Percentiles rank a stretch among this genome's conserved stretches.
phyloP scores from a whole-genome alignment of 805 yeast genomes.

The Barnettozyma wickerhamii region DNA sequence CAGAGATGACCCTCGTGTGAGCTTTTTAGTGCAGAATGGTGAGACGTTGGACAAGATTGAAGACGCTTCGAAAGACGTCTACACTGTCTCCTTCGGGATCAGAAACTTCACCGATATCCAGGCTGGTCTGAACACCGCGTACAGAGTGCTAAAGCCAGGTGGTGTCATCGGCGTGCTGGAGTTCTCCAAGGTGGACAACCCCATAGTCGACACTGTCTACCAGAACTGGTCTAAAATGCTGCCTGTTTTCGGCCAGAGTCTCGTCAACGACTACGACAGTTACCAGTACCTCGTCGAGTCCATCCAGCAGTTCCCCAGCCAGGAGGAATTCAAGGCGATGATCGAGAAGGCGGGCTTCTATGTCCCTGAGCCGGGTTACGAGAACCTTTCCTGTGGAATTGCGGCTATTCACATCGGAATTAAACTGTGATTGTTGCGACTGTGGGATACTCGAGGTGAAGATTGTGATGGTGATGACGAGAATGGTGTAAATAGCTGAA shows the following conservation, averaged over 20 bases:
- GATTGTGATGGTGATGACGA: not conserved
- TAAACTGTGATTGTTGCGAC: slow-evolving; percentile 73
- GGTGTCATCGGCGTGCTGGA: slow-evolving; percentile 97
- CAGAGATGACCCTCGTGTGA: slow-evolving; percentile 50
- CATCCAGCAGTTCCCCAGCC: slow-evolving; percentile 86
- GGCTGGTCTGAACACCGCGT: slow-evolving; percentile 91
- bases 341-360: slow-evolving; percentile 93
- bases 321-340: slow-evolving; percentile 87
- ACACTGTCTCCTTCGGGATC: slow-evolving; percentile 96
- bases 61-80: slow-evolving; percentile 87
- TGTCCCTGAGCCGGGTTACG: slow-evolving; percentile 88
- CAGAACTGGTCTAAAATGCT: slow-evolving; percentile 83
- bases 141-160: slow-evolving; percentile 93
- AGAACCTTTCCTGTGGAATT: slow-evolving; percentile 88
- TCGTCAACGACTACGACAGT: slow-evolving; percentile 93
- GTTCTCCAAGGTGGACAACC: slow-evolving; percentile 86
- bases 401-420: slow-evolving; percentile 96
- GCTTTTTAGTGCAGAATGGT: slow-evolving; percentile 88
- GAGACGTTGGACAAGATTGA: slow-evolving; percentile 80
- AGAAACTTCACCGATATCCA: slow-evolving; percentile 94
- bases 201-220: slow-evolving; percentile 68
- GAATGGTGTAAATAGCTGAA: no score
- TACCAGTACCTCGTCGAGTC: slow-evolving; percentile 96
- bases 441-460: no score
- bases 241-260: slow-evolving; percentile 93